A percentile compares a stretch with the other conserved stretches of the same genome.
These are phyloP conservation scores for Hypoxylon sp. DNA, from an alignment of 2,329 filamentous ascomycete species.

Conservation along the genomic window DNA sequence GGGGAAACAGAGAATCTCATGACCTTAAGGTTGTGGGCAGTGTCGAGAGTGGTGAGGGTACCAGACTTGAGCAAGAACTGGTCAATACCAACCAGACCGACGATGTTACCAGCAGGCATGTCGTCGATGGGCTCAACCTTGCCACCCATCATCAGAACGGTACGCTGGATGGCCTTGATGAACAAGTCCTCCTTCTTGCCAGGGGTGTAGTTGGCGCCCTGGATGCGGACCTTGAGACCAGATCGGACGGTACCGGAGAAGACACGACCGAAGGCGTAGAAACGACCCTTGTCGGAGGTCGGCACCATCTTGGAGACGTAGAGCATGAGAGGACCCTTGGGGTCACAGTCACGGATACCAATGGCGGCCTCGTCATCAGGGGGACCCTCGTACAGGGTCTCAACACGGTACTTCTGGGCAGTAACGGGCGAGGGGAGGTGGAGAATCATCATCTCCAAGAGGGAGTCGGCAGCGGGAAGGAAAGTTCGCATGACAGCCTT, in stretches of 20 bases:
- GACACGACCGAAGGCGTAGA: conserved; percentile 99
- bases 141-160: conserved; percentile 99
- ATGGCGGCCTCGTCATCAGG: conserved; percentile 90
- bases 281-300: conserved; percentile 99
- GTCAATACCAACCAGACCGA: conserved; percentile 98
- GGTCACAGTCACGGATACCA: conserved; percentile 97
- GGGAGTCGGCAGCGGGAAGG: conserved; percentile 96
- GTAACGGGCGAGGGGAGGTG: conserved; percentile 96
- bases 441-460: conserved; percentile 99
- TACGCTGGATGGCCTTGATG: conserved; percentile 99
- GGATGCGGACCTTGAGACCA: conserved; percentile 99
- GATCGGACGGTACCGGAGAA: conserved; percentile 98
- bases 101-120: conserved; percentile 99
- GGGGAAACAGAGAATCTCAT: conserved; percentile 99
- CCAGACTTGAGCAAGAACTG: conserved; percentile 99
- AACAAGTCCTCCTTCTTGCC: conserved; percentile 99
- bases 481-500: conserved; percentile 99
- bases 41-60: conserved; percentile 96
- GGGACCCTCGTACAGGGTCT: conserved; percentile 99
- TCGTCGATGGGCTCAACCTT: conserved; percentile 99
- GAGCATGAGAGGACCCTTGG: conserved; percentile 98
- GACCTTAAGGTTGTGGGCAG: conserved; percentile 99
- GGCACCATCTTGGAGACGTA: conserved; percentile 99
- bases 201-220: conserved; percentile 97
- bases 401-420: conserved; percentile 96